Evolutionary conservation across 495 filamentous ascomycete genomes (phyloP).

Genomic region (Aspergillus nanangensis): DNA sequence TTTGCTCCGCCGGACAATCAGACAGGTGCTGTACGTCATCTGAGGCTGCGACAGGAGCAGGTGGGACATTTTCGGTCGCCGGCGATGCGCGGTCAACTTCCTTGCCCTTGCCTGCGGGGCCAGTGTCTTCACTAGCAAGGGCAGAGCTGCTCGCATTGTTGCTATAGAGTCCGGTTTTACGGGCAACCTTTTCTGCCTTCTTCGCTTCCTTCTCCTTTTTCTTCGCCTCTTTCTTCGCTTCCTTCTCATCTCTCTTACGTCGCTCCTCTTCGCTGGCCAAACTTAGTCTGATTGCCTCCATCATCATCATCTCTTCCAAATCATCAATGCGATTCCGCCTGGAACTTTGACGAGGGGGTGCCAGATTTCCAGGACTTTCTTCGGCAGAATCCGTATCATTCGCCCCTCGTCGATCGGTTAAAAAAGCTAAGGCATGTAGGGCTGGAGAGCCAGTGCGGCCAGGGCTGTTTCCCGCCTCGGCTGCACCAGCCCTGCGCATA

Average conservation of each 20-base stretch:
- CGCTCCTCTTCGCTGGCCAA: constrained; percentile 89
- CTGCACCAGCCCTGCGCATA: constrained; percentile 34
- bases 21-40: not conserved
- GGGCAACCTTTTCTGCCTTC: constrained; percentile 65
- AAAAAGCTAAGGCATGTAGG: constrained; percentile 45
- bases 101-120: constrained; percentile 68
- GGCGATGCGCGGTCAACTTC: constrained; percentile 57
- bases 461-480: constrained; percentile 23
- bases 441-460: constrained; percentile 42
- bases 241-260: constrained; percentile 74
- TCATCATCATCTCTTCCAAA: constrained; percentile 97
- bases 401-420: constrained; percentile 41
- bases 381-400: constrained; percentile 37
- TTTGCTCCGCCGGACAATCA: constrained; percentile 8
- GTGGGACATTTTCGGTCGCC: not conserved
- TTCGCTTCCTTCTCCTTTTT: constrained; percentile 79
- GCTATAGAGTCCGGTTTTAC: constrained; percentile 48
- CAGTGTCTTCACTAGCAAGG: too few relatives aligned
- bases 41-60: not conserved
- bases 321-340: constrained; percentile 72
- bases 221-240: constrained; percentile 79
- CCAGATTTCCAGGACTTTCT: constrained; percentile 38
- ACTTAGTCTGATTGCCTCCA: constrained; percentile 88
- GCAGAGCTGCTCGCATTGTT: constrained; percentile 41
- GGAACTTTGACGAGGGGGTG: constrained; percentile 51